A percentile compares a stretch with the other conserved stretches of the same genome.
Evolutionary conservation across 1,284 basidiomycete genomes (phyloP).

Genomic region (Pisolithus thermaeus): DNA sequence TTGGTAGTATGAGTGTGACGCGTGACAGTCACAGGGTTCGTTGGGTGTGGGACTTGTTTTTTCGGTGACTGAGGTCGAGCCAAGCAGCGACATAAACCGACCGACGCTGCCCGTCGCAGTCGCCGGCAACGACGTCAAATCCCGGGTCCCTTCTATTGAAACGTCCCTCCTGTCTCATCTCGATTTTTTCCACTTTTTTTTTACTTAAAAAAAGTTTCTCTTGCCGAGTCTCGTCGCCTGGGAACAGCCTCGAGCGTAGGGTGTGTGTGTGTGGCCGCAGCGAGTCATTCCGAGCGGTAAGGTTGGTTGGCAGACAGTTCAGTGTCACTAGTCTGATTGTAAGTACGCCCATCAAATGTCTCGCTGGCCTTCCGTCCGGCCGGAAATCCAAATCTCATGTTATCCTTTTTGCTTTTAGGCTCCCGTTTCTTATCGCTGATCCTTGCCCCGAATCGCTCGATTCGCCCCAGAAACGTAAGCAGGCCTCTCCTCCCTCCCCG

Average conservation of each 20-base stretch:
- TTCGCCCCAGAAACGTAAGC: slow-evolving; percentile 11
- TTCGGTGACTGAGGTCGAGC: background rate
- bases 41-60: slow-evolving; percentile 9
- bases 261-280: slow-evolving; percentile 5
- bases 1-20: slow-evolving; percentile 11
- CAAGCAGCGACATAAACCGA: background rate
- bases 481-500: background rate
- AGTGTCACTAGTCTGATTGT: slow-evolving; percentile 5
- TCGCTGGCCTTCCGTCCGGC: slow-evolving; percentile 4
- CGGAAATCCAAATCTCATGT: slow-evolving; percentile 9
- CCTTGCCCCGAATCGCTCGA: slow-evolving; percentile 7
- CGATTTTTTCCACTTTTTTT: background rate
- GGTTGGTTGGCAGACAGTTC: slow-evolving; percentile 5
- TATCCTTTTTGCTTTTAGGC: slow-evolving; percentile 5
- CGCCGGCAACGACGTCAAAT: background rate
- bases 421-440: slow-evolving; percentile 11
- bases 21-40: slow-evolving; percentile 21
- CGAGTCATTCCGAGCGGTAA: slow-evolving; percentile 11
- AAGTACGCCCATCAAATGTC: background rate
- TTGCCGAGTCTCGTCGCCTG: slow-evolving; percentile 13
- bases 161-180: slow-evolving; percentile 6
- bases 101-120: background rate
- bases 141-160: background rate
- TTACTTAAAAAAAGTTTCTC: background rate
- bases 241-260: slow-evolving; percentile 8